Percentiles rank a stretch among this genome's conserved stretches.
Conservation (phyloP, 2,329 filamentous ascomycete species). For the Xylaria multiplex region DNA sequence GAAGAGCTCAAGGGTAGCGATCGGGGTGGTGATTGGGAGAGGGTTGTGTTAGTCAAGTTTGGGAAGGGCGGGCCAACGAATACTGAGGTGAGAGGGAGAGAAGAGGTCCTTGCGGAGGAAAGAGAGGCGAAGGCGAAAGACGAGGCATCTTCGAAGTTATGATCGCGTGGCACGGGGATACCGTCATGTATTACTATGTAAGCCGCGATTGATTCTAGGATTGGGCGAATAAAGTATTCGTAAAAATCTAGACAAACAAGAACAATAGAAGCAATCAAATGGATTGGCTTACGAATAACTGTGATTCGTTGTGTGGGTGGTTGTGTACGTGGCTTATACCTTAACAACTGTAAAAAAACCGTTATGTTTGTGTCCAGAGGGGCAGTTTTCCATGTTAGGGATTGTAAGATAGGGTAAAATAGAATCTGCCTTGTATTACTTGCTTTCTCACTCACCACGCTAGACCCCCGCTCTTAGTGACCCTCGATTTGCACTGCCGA, state of each 20-base stretch:
- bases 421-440: background rate
- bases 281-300: background rate
- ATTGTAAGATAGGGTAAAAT: too few relatives aligned
- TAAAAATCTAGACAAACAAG: background rate
- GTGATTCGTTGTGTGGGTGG: background rate
- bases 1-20: slow-evolving; percentile 60
- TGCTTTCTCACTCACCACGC: background rate
- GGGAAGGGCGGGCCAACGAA: slow-evolving; percentile 60
- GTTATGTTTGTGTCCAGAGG: background rate
- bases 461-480: slow-evolving; percentile 6
- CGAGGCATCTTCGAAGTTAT: slow-evolving; percentile 24
- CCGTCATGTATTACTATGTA: background rate
- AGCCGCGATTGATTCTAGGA: background rate
- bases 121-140: slow-evolving; percentile 44
- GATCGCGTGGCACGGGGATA: slow-evolving; percentile 1
- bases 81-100: slow-evolving; percentile 62
- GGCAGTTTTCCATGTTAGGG: slow-evolving; percentile 1
- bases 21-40: slow-evolving; percentile 66
- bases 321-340: background rate
- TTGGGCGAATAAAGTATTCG: background rate
- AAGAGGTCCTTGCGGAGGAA: slow-evolving; percentile 61
- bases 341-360: slow-evolving; percentile 6
- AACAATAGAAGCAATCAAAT: background rate
- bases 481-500: slow-evolving; percentile 16
- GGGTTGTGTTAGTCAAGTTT: slow-evolving; percentile 68